Base-by-base conservation (phyloP, 371 early-diverging fungal genomes). In the Mortierella sp. region DNA sequence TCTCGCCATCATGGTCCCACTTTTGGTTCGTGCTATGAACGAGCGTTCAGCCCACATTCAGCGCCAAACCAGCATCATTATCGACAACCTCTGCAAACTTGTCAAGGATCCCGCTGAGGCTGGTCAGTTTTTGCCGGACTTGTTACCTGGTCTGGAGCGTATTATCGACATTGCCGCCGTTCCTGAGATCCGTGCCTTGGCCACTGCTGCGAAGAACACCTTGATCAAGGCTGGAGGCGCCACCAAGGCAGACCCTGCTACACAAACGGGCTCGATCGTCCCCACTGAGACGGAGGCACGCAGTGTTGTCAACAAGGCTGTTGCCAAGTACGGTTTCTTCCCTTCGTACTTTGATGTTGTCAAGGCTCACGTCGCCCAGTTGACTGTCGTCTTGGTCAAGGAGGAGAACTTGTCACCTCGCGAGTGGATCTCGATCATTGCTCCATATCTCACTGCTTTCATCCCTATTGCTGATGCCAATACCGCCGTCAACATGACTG, bases 1-100 rank as follows among this genome's bases (percentile, higher is more conserved):
- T 19, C 83, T 93, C 38, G 92, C 94, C 67, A 88, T 93, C 65
- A 88, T 92, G 88, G 90, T 90, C 5, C 89, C 89, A 16, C 82
- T 89, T 14, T 70, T 89, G 52, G 83, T 83, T 51, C 86, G 89
- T 80, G 89, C 86, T n/a, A 56, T 89, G 52, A 84, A 85, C 58
- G 87, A 86, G 67, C 86, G 87, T 19, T 84, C 86, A 0, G 82
- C 87, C 38, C 64, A 82, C 14, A 58, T 86, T 23, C 70, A 86
- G 58, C 86, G 89, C 51, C 88, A 86, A 67, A 85, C 89, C 23
- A 81, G 83, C 56, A 80, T 89, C 47, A 86, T 89, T 52, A 84
- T 83, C 54, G 84, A 86, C 63, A 89, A 87, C 55, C 78, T 87
- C 51, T 89, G 86, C 79, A 86, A 85, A 62, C 81, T 89, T 24